A percentile compares a stretch with the other conserved stretches of the same genome.
These are phyloP conservation scores for Schizophyllum commune DNA, from an alignment of 1,284 basidiomycete species.

Conservation along the genomic window DNA sequence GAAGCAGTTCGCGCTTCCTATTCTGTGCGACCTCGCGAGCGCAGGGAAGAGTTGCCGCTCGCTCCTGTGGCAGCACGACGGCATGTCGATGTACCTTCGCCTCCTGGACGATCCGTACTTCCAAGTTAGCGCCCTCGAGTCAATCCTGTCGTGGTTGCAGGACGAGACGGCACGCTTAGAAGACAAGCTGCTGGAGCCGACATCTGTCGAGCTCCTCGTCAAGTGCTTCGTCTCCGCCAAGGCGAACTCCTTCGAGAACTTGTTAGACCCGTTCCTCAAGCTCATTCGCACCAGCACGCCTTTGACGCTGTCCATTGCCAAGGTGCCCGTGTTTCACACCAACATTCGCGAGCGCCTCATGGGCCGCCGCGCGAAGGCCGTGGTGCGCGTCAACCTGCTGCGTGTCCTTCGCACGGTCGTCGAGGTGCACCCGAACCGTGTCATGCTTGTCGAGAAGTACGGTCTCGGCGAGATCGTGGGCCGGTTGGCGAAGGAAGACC, in stretches of 20 bases:
- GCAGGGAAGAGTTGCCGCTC: slow-evolving; percentile 88
- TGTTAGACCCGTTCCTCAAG: slow-evolving; percentile 89
- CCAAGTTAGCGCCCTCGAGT: slow-evolving; percentile 89
- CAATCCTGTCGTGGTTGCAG: slow-evolving; percentile 91
- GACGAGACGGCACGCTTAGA: slow-evolving; percentile 94
- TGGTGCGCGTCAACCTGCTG: slow-evolving; percentile 86
- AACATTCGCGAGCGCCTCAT: slow-evolving; percentile 80
- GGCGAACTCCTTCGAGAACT: slow-evolving; percentile 89
- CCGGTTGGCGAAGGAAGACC: slow-evolving; percentile 73
- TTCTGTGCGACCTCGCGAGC: slow-evolving; percentile 91
- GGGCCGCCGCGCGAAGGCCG: slow-evolving; percentile 69
- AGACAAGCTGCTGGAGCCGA: slow-evolving; percentile 70
- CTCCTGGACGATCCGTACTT: slow-evolving; percentile 92
- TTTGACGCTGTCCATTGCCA: slow-evolving; percentile 70
- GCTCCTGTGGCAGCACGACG: slow-evolving; percentile 84
- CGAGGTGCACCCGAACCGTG: slow-evolving; percentile 84
- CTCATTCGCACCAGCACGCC: slow-evolving; percentile 76
- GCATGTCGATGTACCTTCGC: slow-evolving; percentile 74
- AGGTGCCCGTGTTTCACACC: slow-evolving; percentile 77
- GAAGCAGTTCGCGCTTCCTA: slow-evolving; percentile 94
- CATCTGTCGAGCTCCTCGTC: slow-evolving; percentile 67
- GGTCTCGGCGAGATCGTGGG: slow-evolving; percentile 74
- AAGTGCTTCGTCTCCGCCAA: slow-evolving; percentile 84
- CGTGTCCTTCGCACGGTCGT: slow-evolving; percentile 81
- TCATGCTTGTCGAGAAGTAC: slow-evolving; percentile 72